phyloP scores from a whole-genome alignment of 352 stramenopile species.

The Phytophthora fragariaefolia region DNA sequence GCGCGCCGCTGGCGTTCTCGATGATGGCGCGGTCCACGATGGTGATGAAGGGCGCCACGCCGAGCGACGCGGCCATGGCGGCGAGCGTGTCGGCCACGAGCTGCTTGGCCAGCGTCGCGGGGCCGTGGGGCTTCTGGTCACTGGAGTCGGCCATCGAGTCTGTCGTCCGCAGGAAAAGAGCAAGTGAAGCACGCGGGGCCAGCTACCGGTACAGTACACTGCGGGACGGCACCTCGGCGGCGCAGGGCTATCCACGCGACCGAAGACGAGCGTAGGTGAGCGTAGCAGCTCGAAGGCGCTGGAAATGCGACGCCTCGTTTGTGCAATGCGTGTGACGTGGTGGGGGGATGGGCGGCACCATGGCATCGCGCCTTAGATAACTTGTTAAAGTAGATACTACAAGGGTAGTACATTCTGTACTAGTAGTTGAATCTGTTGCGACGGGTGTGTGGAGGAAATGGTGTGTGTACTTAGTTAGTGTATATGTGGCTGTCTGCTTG shows the following conservation, averaged over 20 bases:
- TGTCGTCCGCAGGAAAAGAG: slow-evolving; percentile 27
- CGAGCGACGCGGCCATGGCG: slow-evolving; percentile 70
- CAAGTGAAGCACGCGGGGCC: too few relatives aligned
- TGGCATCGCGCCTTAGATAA: too few relatives aligned
- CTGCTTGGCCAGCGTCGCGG: slow-evolving; percentile 50
- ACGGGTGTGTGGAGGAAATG: too few relatives aligned
- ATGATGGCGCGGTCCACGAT: slow-evolving; percentile 92
- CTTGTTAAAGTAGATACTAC: too few relatives aligned
- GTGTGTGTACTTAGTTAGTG: too few relatives aligned
- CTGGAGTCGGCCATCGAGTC: slow-evolving; percentile 35
- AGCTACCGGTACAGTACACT: too few relatives aligned
- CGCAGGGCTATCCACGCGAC: slow-evolving; percentile 29
- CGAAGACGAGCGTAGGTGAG: slow-evolving; percentile 32
- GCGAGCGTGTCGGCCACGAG: slow-evolving; percentile 68
- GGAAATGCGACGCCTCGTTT: slow-evolving; percentile 23
- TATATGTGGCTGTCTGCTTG: too few relatives aligned
- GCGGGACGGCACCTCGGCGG: too few relatives aligned
- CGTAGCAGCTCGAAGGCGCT: slow-evolving; percentile 32
- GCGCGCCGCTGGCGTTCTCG: slow-evolving; percentile 85
- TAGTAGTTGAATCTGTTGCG: too few relatives aligned
- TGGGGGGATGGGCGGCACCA: slow-evolving; percentile 24
- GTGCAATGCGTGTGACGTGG: slow-evolving; percentile 33
- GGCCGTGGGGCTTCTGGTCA: slow-evolving; percentile 7
- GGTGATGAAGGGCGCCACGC: slow-evolving; percentile 88
- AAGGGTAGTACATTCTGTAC: too few relatives aligned